Percentiles rank a stretch among this genome's conserved stretches.
These are phyloP conservation scores for Podaxis sp. DNA, from an alignment of 768 basidiomycete genomes.

Conservation along the genomic window DNA sequence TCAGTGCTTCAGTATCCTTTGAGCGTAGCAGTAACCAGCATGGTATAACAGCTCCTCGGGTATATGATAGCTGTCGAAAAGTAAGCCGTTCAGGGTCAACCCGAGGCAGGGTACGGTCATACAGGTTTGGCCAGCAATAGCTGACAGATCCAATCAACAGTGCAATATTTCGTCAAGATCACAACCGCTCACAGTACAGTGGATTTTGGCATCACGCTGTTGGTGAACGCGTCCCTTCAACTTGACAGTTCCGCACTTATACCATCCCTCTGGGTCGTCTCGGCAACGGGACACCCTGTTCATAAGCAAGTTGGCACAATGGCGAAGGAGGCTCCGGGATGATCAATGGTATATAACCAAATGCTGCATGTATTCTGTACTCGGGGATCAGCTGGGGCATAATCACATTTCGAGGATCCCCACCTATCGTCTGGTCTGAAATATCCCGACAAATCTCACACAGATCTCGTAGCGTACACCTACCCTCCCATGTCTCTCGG, in stretches of 20 bases:
- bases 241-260: conserved; percentile 19
- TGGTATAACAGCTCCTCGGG: conserved; percentile 36
- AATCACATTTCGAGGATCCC: not conserved
- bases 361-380: conserved; percentile 23
- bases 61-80: conserved; percentile 31
- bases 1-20: conserved; percentile 29
- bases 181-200: conserved; percentile 26
- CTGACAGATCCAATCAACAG: conserved; percentile 16
- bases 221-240: conserved; percentile 26
- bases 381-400: not conserved
- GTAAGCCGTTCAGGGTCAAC: not conserved
- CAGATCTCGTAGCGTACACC: conserved; percentile 32
- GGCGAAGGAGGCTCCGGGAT: conserved; percentile 26
- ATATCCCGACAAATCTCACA: conserved; percentile 26
- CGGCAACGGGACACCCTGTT: conserved; percentile 26
- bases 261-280: conserved; percentile 39
- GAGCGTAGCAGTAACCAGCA: conserved; percentile 27
- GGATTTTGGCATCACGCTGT: conserved; percentile 24
- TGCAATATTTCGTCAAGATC: not conserved
- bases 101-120: conserved; percentile 8
- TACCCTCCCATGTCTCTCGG: conserved; percentile 31
- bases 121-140: conserved; percentile 38
- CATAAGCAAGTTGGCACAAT: conserved; percentile 31
- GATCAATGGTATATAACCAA: conserved; percentile 30
- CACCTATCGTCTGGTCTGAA: conserved; percentile 32